phyloP scores from a whole-genome alignment of 768 basidiomycete species.

The Solioccasus polychromus region DNA sequence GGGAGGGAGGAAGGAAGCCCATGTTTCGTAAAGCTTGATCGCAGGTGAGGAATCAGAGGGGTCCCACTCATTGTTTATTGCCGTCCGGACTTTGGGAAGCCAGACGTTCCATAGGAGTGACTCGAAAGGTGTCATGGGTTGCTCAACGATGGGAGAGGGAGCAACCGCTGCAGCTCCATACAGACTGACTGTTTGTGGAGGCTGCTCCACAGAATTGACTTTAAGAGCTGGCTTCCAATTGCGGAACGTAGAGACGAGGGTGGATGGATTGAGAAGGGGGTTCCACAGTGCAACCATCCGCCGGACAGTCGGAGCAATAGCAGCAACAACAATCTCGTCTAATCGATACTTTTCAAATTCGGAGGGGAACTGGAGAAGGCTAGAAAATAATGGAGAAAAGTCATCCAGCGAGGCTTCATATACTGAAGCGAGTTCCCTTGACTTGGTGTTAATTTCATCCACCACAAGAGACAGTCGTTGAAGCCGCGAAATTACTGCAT shows the following conservation, averaged over 20 bases:
- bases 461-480: constrained; percentile 75
- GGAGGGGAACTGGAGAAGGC: constrained; percentile 63
- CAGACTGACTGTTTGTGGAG: constrained; percentile 45
- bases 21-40: constrained; percentile 81
- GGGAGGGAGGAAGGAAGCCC: constrained; percentile 82
- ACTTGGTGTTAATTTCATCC: constrained; percentile 62
- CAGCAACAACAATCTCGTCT: constrained; percentile 92
- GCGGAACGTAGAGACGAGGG: constrained; percentile 61
- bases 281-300: constrained; percentile 76
- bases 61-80: constrained; percentile 94
- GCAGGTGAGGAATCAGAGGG: constrained; percentile 70
- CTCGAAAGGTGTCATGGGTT: constrained; percentile 92
- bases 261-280: constrained; percentile 74
- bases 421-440: constrained; percentile 59
- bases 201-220: constrained; percentile 47
- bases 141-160: constrained; percentile 38
- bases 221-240: constrained; percentile 69
- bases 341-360: constrained; percentile 80
- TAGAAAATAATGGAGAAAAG: constrained; percentile 70
- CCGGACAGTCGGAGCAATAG: constrained; percentile 78
- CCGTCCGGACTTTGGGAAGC: constrained; percentile 91
- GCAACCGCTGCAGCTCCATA: constrained; percentile 48
- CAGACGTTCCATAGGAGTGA: constrained; percentile 92
- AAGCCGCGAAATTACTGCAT: constrained; percentile 71
- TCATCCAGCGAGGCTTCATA: constrained; percentile 74